These are phyloP conservation scores for Candida ipomoeae DNA, from an alignment of 805 yeast genomes.

Conservation along the genomic window DNA sequence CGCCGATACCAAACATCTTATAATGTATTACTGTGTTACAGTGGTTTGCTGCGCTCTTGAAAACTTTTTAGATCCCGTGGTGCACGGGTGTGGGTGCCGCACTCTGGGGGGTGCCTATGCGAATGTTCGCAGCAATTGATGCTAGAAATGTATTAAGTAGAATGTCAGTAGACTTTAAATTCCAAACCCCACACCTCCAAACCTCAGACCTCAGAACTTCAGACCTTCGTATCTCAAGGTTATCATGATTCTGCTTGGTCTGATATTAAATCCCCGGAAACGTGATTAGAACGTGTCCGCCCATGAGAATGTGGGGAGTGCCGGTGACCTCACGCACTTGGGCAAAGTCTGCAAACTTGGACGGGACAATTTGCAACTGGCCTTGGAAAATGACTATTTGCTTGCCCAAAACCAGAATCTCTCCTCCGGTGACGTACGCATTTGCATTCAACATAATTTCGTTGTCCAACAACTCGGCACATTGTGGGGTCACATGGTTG, in stretches of 20 bases:
- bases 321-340: constrained; percentile 18
- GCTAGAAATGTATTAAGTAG: not conserved
- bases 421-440: constrained; percentile 28
- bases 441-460: constrained; percentile 26
- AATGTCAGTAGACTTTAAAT: not conserved
- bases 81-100: constrained; percentile 12
- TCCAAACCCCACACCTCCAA: too few species aligned
- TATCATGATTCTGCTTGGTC: too few species aligned
- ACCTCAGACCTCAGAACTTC: too few species aligned
- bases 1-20: constrained; percentile 68
- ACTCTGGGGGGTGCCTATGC: not conserved
- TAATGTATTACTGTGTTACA: not conserved
- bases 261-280: constrained; percentile 35
- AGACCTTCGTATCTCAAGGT: too few species aligned
- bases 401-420: constrained; percentile 31
- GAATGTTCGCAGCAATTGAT: constrained; percentile 1
- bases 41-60: constrained; percentile 6
- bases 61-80: constrained; percentile 10
- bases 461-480: constrained; percentile 21
- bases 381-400: constrained; percentile 38
- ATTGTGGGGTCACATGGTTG: constrained; percentile 19
- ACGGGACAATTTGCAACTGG: constrained; percentile 28
- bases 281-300: constrained; percentile 32
- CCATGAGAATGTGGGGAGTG: constrained; percentile 25
- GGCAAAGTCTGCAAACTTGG: constrained; percentile 25